Conservation (phyloP, 805 yeast species). For the Cyberlindnera amylophila region DNA sequence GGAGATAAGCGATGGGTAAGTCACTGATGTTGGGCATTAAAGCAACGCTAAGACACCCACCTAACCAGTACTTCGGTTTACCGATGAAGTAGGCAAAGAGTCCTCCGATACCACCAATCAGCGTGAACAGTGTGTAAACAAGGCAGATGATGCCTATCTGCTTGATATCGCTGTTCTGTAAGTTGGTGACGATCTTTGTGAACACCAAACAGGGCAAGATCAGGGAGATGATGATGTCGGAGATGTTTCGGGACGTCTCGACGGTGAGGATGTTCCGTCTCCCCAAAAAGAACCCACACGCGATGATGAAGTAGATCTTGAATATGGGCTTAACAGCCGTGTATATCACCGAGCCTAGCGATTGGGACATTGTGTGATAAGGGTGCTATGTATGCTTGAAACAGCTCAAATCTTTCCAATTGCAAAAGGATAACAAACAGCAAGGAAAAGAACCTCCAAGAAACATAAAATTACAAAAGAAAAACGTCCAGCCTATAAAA, state of each 20-base stretch:
- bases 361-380: neutral
- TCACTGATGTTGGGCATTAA: conserved; percentile 73
- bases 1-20: conserved; percentile 72
- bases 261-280: conserved; percentile 55
- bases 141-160: conserved; percentile 61
- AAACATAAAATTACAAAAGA: no score
- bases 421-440: no score
- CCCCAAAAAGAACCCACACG: conserved; percentile 59
- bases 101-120: conserved; percentile 47
- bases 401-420: no score
- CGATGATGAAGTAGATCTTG: conserved; percentile 68
- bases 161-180: conserved; percentile 62
- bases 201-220: conserved; percentile 67
- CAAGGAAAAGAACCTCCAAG: no score
- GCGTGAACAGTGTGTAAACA: conserved; percentile 47
- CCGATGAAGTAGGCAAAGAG: conserved; percentile 10
- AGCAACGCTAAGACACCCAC: conserved; percentile 68
- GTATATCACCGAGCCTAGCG: conserved; percentile 34
- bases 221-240: conserved; percentile 59
- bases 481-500: no score
- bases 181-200: conserved; percentile 56
- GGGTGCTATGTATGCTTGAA: neutral
- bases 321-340: conserved; percentile 73
- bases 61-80: conserved; percentile 61
- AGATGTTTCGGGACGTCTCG: conserved; percentile 56